phyloP scores from a whole-genome alignment of 345 rosid genomes.

The Cardamine resedifolia region DNA sequence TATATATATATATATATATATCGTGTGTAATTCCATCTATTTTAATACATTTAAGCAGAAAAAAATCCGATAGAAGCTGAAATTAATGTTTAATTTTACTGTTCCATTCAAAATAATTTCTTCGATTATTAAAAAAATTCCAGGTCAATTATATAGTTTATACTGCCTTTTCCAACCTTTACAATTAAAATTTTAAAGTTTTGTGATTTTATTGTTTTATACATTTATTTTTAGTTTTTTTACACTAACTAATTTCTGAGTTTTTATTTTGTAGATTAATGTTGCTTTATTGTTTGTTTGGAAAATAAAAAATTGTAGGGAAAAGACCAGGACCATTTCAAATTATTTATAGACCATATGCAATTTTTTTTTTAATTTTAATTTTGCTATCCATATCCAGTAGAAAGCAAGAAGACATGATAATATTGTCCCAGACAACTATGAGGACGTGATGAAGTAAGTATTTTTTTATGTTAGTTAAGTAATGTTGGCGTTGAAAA shows the following conservation, averaged over 20 bases:
- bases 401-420: neutral
- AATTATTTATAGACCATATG: neutral
- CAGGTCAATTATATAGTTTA: too few relatives aligned
- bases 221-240: too few relatives aligned
- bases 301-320: neutral
- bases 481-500: neutral
- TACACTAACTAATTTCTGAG: neutral
- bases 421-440: neutral
- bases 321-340: neutral
- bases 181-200: neutral
- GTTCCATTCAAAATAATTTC: neutral
- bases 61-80: too few relatives aligned
- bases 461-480: neutral
- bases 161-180: too few relatives aligned
- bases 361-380: neutral
- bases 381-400: neutral
- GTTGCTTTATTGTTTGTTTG: neutral
- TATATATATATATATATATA: too few relatives aligned
- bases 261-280: neutral
- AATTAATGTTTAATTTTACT: too few relatives aligned
- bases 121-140: too few relatives aligned
- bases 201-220: neutral
- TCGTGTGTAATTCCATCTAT: too few relatives aligned
- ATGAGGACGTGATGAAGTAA: neutral
- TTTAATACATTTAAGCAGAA: too few relatives aligned